phyloP scores from a whole-genome alignment of 192 early-diverging fungal genomes.

The Coemansia sp. region DNA sequence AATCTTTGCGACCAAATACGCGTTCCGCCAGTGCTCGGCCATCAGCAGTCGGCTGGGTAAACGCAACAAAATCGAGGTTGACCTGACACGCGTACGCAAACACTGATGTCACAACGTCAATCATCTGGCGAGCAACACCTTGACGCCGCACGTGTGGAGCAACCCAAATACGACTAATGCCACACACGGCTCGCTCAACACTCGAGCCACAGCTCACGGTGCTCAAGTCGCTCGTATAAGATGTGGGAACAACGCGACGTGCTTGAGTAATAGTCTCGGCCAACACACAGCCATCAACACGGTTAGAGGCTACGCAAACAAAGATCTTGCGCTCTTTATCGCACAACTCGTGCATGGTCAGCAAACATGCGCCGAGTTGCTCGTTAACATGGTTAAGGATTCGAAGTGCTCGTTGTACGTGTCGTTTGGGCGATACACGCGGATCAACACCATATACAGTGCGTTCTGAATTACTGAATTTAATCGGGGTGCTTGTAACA shows the following conservation, averaged over 20 bases:
- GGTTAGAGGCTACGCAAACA: constrained; percentile 33
- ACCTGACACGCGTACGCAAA: constrained; percentile 55
- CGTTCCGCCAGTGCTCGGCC: constrained; percentile 53
- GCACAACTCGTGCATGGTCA: constrained; percentile 17
- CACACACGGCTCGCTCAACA: constrained; percentile 31
- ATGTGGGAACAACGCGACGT: constrained; percentile 11
- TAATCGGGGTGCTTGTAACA: too few relatives aligned
- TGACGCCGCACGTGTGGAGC: constrained; percentile 40
- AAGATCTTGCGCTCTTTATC: constrained; percentile 42
- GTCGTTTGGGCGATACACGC: constrained; percentile 22
- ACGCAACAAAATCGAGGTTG: constrained; percentile 34
- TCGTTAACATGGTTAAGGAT: constrained; percentile 50
- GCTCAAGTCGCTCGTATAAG: not conserved
- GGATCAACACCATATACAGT: constrained; percentile 7
- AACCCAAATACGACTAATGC: constrained; percentile 62
- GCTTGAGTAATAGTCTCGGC: constrained; percentile 47
- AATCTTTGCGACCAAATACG: constrained; percentile 49
- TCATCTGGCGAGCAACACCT: constrained; percentile 44
- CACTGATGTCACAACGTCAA: constrained; percentile 34
- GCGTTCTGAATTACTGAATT: too few relatives aligned
- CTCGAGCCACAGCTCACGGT: constrained; percentile 5
- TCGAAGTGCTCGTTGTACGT: constrained; percentile 27
- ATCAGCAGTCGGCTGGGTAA: constrained; percentile 56
- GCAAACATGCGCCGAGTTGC: constrained; percentile 41
- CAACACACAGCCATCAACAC: constrained; percentile 51